Evolutionary conservation across 768 basidiomycete genomes (phyloP).

Genomic region (Boletus rex-veris): DNA sequence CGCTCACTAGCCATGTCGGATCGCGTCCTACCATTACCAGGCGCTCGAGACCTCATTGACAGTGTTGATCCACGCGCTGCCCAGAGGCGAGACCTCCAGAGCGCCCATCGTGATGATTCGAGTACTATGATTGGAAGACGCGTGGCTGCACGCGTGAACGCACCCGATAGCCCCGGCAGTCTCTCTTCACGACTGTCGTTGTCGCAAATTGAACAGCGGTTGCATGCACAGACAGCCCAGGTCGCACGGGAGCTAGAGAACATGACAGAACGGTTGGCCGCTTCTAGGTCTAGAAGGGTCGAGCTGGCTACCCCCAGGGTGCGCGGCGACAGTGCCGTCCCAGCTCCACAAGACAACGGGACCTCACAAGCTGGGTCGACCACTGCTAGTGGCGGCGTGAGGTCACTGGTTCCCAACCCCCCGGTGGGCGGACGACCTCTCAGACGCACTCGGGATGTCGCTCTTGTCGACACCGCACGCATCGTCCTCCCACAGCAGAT

Average conservation of each 20-base stretch:
- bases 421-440: constrained; percentile 12
- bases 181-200: constrained; percentile 20
- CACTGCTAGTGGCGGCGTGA: neutral
- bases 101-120: constrained; percentile 25
- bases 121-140: constrained; percentile 35
- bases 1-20: constrained; percentile 33
- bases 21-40: constrained; percentile 21
- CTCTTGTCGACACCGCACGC: constrained; percentile 19
- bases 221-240: constrained; percentile 29
- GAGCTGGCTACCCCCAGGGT: constrained; percentile 15
- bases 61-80: constrained; percentile 12
- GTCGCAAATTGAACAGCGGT: constrained; percentile 27
- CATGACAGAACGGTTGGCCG: constrained; percentile 28
- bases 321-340: constrained; percentile 4
- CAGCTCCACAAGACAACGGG: neutral
- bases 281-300: constrained; percentile 23
- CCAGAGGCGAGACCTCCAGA: constrained; percentile 21
- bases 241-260: constrained; percentile 33
- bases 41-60: constrained; percentile 3
- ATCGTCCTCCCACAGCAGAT: constrained; percentile 19
- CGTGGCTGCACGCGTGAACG: constrained; percentile 30
- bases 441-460: constrained; percentile 15
- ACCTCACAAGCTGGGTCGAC: neutral
- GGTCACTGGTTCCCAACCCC: neutral
- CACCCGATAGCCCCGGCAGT: constrained; percentile 16